Evolutionary conservation across 179 eudicot genomes (phyloP), one percentile per base, ranked within the genome.

Genomic region (Beta corolliflora): DNA sequence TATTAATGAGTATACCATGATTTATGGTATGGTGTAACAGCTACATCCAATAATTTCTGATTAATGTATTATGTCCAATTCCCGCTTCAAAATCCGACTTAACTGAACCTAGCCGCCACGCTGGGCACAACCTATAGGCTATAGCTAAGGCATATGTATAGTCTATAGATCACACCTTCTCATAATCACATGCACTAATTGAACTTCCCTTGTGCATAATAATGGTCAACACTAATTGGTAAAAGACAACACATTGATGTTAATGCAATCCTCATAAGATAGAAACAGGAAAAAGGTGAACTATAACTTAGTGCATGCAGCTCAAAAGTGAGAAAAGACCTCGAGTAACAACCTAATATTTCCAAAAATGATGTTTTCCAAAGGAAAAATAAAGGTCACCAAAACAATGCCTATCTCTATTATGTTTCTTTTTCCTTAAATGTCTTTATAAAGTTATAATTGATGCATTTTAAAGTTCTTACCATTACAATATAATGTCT

Each of bases 291-390:
- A 66, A 77, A 64, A 52, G 55, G 44, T 78, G 80, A 66, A 67
- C 5, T 23, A 53, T 53, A 73, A 74, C 52, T 55, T 74, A 36
- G 77, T 74, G 77, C 77, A 56, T 55, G 50, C 58, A 73, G 64
- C 77, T 73, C 77, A 54, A 73, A 73, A 73, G 50, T 54, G 48
- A 73, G 23, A 53, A 72, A 55, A 53, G 45, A 54, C 64, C 14
- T 73, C 77, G 9, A 54, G n/a, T 55, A 73, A 55, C 23, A 73
- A 73, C 77, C 77, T 73, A 73, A 55, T 73, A 73, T 73, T 23
- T 48, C 77, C 48, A 74, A 74, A 36, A 31, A 56, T 74, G 50
- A 31, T 58, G 66, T 72, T 74, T 58, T 64, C 54, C 54, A 63
- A 25, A 55, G 2, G 46, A 53, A 16, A 18, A 73, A 73, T 73